Percentiles rank a stretch among this genome's conserved stretches.
Evolutionary conservation across 345 rosid genomes (phyloP).

Genomic region (Passiflora organensis): DNA sequence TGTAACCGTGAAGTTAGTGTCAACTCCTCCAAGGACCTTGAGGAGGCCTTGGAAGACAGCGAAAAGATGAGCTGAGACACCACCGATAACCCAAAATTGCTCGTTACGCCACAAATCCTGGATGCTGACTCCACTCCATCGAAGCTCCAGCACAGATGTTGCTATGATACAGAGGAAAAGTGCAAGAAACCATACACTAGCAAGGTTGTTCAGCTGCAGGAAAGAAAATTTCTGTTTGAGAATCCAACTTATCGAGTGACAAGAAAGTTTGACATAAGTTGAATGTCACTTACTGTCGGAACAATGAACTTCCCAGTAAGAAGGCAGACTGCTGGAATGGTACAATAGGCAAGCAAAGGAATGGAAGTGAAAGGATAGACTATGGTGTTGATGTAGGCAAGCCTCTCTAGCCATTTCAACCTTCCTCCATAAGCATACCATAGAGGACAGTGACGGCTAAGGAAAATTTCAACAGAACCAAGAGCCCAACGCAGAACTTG

Average conservation of each 20-base stretch:
- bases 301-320: slow-evolving; percentile 92
- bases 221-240: slow-evolving; percentile 6
- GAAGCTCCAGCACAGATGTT: slow-evolving; percentile 74
- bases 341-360: slow-evolving; percentile 89
- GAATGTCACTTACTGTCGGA: slow-evolving; percentile 57
- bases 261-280: background rate
- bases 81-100: slow-evolving; percentile 97
- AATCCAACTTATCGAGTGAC: background rate
- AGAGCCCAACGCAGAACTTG: slow-evolving; percentile 97
- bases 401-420: slow-evolving; percentile 80
- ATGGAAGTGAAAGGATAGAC: slow-evolving; percentile 96
- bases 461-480: slow-evolving; percentile 92
- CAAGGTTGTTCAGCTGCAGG: slow-evolving; percentile 67
- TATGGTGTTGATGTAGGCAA: slow-evolving; percentile 85
- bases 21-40: slow-evolving; percentile 90
- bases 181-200: slow-evolving; percentile 86
- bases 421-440: slow-evolving; percentile 98
- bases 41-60: slow-evolving; percentile 96
- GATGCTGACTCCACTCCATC: slow-evolving; percentile 90
- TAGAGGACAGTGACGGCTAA: slow-evolving; percentile 86
- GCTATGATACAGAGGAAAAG: slow-evolving; percentile 85
- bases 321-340: slow-evolving; percentile 90
- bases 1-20: slow-evolving; percentile 94
- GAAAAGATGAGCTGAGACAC: slow-evolving; percentile 93
- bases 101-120: slow-evolving; percentile 94